Conservation (phyloP, 495 filamentous ascomycete genomes). For the Platismatia glauca region DNA sequence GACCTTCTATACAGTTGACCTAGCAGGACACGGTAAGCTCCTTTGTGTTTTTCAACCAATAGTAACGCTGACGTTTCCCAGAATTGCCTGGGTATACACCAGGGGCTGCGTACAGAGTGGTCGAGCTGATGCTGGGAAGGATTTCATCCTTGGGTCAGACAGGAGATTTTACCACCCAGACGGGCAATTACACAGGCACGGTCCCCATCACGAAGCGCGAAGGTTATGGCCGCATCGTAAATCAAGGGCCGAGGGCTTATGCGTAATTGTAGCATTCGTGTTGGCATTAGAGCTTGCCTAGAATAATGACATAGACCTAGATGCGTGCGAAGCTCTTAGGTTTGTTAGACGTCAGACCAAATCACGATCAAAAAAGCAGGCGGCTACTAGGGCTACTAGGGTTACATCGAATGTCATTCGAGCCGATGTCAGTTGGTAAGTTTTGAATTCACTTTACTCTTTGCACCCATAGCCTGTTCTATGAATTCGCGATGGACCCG, state of each 20-base stretch:
- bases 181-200: conserved; percentile 12
- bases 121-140: conserved; percentile 48
- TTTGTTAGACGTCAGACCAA: not conserved
- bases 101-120: conserved; percentile 42
- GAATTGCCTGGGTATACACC: conserved; percentile 43
- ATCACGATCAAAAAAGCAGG: not conserved
- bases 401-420: not conserved
- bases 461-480: not conserved
- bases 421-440: not conserved
- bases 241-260: not conserved
- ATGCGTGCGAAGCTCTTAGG: not conserved
- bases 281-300: not conserved
- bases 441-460: not conserved
- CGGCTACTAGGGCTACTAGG: not conserved
- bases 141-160: conserved; percentile 25
- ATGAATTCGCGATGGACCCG: not conserved
- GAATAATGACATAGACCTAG: not conserved
- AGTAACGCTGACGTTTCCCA: not conserved
- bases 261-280: not conserved
- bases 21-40: conserved; percentile 18
- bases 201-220: not conserved
- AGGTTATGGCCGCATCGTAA: conserved; percentile 1
- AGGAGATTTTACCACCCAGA: conserved; percentile 20
- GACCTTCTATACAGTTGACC: conserved; percentile 33
- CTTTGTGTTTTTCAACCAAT: not conserved